Conservation (phyloP, 352 stramenopile species). For the Phytopythium helicoides region DNA sequence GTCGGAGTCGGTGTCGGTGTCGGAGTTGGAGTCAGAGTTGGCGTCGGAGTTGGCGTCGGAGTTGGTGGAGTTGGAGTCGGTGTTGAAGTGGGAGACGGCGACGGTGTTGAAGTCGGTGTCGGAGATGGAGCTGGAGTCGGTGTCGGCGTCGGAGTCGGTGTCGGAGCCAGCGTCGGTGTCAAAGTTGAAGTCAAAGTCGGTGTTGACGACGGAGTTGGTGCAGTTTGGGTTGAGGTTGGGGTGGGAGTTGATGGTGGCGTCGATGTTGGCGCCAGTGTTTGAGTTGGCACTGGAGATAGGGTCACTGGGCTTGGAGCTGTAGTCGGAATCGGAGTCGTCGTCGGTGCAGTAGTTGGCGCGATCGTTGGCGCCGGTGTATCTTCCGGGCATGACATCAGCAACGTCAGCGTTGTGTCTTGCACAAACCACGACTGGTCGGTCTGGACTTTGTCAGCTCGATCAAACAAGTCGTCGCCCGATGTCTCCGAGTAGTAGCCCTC, state of each 20-base stretch:
- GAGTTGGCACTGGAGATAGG: not conserved
- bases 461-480: conserved; percentile 10
- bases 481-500: conserved; percentile 10
- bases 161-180: too few species aligned
- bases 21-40: conserved; percentile 1
- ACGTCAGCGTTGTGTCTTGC: conserved; percentile 17
- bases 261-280: conserved; percentile 4
- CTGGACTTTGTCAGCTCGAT: conserved; percentile 5
- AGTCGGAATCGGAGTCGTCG: not conserved
- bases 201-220: too few species aligned
- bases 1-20: conserved; percentile 5
- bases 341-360: not conserved
- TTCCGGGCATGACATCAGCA: conserved; percentile 13
- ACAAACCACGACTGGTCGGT: conserved; percentile 31
- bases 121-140: too few species aligned
- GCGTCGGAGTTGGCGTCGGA: conserved; percentile 8
- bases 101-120: too few species aligned
- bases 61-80: too few species aligned
- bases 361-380: conserved; percentile 3
- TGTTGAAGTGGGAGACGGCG: too few species aligned
- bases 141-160: too few species aligned
- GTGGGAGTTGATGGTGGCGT: too few species aligned
- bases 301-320: conserved; percentile 1
- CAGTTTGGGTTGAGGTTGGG: too few species aligned
- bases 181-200: too few species aligned